phyloP scores from a whole-genome alignment of 345 rosid genomes.

The Tarenaya hassleriana region DNA sequence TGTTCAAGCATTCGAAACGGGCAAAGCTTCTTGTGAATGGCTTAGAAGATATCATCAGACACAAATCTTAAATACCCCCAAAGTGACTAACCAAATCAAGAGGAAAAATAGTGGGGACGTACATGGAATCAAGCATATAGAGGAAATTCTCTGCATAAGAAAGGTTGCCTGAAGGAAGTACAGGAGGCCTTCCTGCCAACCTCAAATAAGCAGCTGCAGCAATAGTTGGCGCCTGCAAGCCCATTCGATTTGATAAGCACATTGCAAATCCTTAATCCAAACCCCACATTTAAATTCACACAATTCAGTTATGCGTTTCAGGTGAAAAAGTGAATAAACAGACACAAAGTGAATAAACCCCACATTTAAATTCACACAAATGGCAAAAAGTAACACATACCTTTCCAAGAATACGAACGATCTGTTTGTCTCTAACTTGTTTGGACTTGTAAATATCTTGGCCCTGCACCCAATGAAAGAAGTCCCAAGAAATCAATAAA shows the following conservation, averaged over 20 bases:
- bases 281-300: background rate
- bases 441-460: conserved; percentile 59
- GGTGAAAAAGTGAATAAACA: conserved; percentile 25
- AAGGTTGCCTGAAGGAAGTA: conserved; percentile 69
- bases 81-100: background rate
- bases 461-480: conserved; percentile 19
- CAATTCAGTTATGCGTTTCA: conserved; percentile 13
- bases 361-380: no score
- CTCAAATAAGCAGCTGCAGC: conserved; percentile 97
- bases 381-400: conserved; percentile 31
- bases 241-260: conserved; percentile 2
- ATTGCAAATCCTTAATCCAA: background rate
- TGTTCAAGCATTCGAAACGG: background rate
- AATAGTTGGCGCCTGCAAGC: conserved; percentile 71
- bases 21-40: conserved; percentile 4
- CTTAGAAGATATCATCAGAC: background rate
- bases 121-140: conserved; percentile 75
- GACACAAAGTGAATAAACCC: background rate
- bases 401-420: conserved; percentile 85
- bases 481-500: background rate
- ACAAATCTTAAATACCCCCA: background rate
- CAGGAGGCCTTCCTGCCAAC: conserved; percentile 95
- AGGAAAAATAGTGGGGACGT: conserved; percentile 22
- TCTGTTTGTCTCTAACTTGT: conserved; percentile 76
- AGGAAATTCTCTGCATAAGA: conserved; percentile 69